phyloP scores from a whole-genome alignment of 192 early-diverging fungal genomes.

The Neocallimastix lanati region DNA sequence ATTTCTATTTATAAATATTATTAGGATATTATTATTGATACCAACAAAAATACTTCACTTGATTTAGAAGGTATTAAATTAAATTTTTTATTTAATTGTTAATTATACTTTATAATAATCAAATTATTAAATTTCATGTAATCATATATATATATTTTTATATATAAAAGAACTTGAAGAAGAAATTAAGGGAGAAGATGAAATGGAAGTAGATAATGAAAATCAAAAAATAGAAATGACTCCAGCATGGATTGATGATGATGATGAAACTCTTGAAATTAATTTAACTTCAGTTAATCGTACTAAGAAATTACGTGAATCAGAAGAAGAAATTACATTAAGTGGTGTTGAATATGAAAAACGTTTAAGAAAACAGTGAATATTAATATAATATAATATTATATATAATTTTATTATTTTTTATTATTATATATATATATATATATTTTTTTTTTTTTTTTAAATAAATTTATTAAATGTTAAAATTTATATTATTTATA shows the following conservation, averaged over 20 bases:
- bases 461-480: no score
- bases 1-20: no score
- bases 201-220: conserved; percentile 8
- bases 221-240: conserved; percentile 6
- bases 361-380: conserved; percentile 63
- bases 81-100: no score
- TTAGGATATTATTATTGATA: not conserved
- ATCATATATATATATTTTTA: no score
- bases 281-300: conserved; percentile 45
- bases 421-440: no score
- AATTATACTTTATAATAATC: no score
- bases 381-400: not conserved
- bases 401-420: no score
- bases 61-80: not conserved
- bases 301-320: conserved; percentile 57
- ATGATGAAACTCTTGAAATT: conserved; percentile 48
- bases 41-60: not conserved
- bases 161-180: not conserved
- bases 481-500: no score
- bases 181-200: conserved; percentile 16
- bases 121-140: no score
- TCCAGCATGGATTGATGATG: conserved; percentile 65
- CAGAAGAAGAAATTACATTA: conserved; percentile 54
- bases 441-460: no score
- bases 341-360: conserved; percentile 64